These are phyloP conservation scores for Fusarium longipes DNA, from an alignment of 2,329 filamentous ascomycete genomes.

Conservation along the genomic window DNA sequence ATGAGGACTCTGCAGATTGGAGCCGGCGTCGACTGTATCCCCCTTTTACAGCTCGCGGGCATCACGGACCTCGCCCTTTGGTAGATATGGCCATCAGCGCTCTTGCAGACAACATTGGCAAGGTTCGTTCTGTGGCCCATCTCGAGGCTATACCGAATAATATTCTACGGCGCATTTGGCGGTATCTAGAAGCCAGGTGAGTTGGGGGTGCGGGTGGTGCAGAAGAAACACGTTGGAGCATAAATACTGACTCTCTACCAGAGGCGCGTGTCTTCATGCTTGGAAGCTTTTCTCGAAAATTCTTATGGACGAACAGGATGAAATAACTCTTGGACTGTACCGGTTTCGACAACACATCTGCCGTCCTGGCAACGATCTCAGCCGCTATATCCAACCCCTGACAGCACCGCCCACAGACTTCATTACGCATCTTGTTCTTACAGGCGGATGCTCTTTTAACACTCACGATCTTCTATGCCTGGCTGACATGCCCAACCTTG, in stretches of 20 bases:
- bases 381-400: slow-evolving; percentile 53
- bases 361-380: slow-evolving; percentile 50
- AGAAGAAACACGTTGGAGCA: neutral
- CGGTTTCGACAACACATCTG: slow-evolving; percentile 56
- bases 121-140: slow-evolving; percentile 48
- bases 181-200: slow-evolving; percentile 55
- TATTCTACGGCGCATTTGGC: slow-evolving; percentile 55
- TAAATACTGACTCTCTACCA: slow-evolving; percentile 23
- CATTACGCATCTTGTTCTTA: slow-evolving; percentile 56
- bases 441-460: slow-evolving; percentile 51
- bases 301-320: slow-evolving; percentile 49
- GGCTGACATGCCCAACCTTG: slow-evolving; percentile 58
- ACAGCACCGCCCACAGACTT: slow-evolving; percentile 53
- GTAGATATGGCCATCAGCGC: slow-evolving; percentile 54
- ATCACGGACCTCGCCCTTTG: slow-evolving; percentile 52
- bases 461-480: slow-evolving; percentile 56
- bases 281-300: slow-evolving; percentile 55
- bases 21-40: slow-evolving; percentile 49
- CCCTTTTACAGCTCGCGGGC: slow-evolving; percentile 42
- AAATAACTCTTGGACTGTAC: slow-evolving; percentile 53
- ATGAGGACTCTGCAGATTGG: slow-evolving; percentile 50
- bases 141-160: slow-evolving; percentile 51
- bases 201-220: slow-evolving; percentile 24
- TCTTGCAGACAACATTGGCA: slow-evolving; percentile 53
- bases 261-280: slow-evolving; percentile 54